Conservation (phyloP, 371 early-diverging fungal genomes). For the Thermomucor indicae-seudaticae region DNA sequence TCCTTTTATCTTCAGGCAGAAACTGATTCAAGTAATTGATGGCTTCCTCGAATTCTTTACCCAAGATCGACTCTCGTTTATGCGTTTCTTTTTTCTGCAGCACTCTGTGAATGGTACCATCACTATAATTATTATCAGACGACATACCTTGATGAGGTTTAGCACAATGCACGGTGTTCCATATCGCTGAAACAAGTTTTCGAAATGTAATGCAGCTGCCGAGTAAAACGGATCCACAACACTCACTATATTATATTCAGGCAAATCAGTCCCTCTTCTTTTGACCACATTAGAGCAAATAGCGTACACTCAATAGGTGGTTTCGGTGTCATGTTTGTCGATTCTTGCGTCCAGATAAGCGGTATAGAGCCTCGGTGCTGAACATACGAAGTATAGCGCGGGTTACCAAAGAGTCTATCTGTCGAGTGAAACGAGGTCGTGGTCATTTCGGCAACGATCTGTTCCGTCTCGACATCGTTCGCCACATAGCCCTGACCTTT, state of each 20-base stretch:
- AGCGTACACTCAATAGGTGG: constrained; percentile 86
- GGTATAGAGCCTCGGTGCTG: constrained; percentile 98
- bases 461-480: constrained; percentile 99
- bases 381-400: constrained; percentile 87
- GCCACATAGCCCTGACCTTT: constrained; percentile 85
- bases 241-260: constrained; percentile 46
- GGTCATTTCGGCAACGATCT: constrained; percentile 90
- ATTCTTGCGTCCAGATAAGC: constrained; percentile 93
- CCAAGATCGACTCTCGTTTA: constrained; percentile 80
- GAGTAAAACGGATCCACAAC: constrained; percentile 91
- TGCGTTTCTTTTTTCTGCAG: constrained; percentile 80
- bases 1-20: constrained; percentile 73
- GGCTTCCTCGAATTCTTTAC: constrained; percentile 80
- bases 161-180: constrained; percentile 87
- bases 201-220: constrained; percentile 90
- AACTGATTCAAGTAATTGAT: constrained; percentile 88
- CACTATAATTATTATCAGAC: too few species aligned
- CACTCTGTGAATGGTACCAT: neutral
- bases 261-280: too few species aligned
- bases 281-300: too few species aligned
- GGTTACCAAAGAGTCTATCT: constrained; percentile 55
- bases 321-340: constrained; percentile 88
- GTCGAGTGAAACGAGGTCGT: constrained; percentile 77
- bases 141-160: constrained; percentile 82
- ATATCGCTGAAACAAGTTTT: constrained; percentile 85